These are phyloP conservation scores for Sporothrix mexicana DNA, from an alignment of 2,329 filamentous ascomycete genomes.

Conservation along the genomic window DNA sequence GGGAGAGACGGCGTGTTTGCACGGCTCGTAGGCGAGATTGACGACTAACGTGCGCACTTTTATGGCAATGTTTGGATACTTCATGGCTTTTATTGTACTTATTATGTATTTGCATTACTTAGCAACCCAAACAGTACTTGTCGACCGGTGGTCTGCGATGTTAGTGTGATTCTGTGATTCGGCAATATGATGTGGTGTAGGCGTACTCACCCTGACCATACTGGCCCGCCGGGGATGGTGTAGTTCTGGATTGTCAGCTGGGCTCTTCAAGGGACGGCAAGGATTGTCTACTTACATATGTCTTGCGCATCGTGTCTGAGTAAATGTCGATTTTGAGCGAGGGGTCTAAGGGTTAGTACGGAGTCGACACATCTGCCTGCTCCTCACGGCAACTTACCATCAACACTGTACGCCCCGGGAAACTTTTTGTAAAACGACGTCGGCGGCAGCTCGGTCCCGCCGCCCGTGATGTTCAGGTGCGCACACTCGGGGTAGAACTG, in stretches of 20 bases:
- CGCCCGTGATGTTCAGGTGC: slow-evolving; percentile 46
- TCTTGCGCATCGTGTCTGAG: slow-evolving; percentile 44
- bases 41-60: slow-evolving; percentile 29
- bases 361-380: background rate
- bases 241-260: slow-evolving; percentile 44
- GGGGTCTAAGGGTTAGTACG: slow-evolving; percentile 41
- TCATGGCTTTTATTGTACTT: background rate
- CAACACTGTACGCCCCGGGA: slow-evolving; percentile 46
- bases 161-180: background rate
- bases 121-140: slow-evolving; percentile 39
- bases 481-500: slow-evolving; percentile 53
- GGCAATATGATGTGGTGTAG: too few species aligned
- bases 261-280: background rate
- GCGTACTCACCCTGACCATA: slow-evolving; percentile 46
- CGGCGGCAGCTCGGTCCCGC: slow-evolving; percentile 42
- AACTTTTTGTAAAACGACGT: slow-evolving; percentile 44
- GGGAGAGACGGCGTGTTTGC: slow-evolving; percentile 51
- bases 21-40: slow-evolving; percentile 50
- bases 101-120: background rate
- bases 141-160: slow-evolving; percentile 30
- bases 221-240: slow-evolving; percentile 48
- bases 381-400: slow-evolving; percentile 40
- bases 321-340: slow-evolving; percentile 50
- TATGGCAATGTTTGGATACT: background rate
- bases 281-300: slow-evolving; percentile 40